These are phyloP conservation scores for Fusarium redolens DNA, from an alignment of 2,329 filamentous ascomycete genomes.

Conservation along the genomic window DNA sequence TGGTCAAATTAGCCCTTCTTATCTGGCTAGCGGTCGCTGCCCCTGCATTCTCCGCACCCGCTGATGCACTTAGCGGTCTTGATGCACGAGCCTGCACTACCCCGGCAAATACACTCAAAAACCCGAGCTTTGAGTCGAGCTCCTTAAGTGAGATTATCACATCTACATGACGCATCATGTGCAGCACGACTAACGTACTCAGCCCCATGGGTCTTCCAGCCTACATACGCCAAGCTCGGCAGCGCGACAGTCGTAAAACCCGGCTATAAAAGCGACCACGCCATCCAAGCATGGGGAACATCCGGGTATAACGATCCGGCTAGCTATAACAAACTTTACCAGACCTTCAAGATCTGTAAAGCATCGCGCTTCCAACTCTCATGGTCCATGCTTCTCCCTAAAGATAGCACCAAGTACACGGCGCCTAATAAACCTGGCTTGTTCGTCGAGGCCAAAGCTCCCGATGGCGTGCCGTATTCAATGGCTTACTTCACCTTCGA, in stretches of 20 bases:
- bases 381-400: slow-evolving; percentile 3
- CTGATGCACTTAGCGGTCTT: rapidly evolving
- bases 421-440: neutral
- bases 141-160: neutral
- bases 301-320: neutral
- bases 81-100: neutral
- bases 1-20: neutral
- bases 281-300: neutral
- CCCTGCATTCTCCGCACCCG: neutral
- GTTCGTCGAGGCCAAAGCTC: neutral
- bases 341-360: slow-evolving; percentile 12
- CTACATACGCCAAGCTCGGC: neutral
- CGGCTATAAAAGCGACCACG: neutral
- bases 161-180: too few species aligned
- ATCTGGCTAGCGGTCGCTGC: neutral
- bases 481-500: neutral
- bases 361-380: neutral
- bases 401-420: neutral
- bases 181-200: rapidly evolving
- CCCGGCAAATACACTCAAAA: neutral
- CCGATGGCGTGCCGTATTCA: neutral
- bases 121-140: neutral
- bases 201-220: neutral
- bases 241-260: neutral
- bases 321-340: neutral